A percentile compares a stretch with the other conserved stretches of the same genome.
phyloP scores from a whole-genome alignment of 1,284 basidiomycete species.

The Moesziomyces sp. region DNA sequence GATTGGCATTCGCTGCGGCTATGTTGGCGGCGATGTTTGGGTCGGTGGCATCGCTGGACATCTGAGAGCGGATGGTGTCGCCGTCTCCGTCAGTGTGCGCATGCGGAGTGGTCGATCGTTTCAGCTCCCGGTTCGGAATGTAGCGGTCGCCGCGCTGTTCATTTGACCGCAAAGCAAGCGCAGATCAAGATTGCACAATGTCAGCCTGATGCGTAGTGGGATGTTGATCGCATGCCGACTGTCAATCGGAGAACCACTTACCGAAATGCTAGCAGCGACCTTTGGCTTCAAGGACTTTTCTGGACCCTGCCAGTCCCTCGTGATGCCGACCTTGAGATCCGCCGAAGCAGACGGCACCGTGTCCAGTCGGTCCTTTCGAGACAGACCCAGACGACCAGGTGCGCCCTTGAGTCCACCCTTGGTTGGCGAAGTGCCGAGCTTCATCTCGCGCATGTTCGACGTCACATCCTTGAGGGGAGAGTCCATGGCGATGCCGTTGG shows the following conservation, averaged over 20 bases:
- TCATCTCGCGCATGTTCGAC: slow-evolving; percentile 48
- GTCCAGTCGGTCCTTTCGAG: slow-evolving; percentile 52
- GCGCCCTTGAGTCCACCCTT: slow-evolving; percentile 34
- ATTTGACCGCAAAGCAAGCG: no score
- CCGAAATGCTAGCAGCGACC: slow-evolving; percentile 41
- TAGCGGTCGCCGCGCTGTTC: slow-evolving; percentile 62
- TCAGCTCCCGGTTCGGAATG: slow-evolving; percentile 63
- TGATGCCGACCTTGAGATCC: slow-evolving; percentile 50
- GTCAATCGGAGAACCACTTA: slow-evolving; percentile 3
- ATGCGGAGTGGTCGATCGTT: slow-evolving; percentile 37
- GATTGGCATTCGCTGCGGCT: slow-evolving; percentile 50
- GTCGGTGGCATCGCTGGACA: slow-evolving; percentile 37
- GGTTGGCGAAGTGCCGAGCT: slow-evolving; percentile 39
- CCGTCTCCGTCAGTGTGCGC: slow-evolving; percentile 50
- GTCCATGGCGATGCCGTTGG: slow-evolving; percentile 23
- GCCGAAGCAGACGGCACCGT: slow-evolving; percentile 22
- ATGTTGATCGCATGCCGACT: no score
- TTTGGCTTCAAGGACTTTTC: slow-evolving; percentile 47
- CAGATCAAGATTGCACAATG: no score
- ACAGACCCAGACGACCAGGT: slow-evolving; percentile 18
- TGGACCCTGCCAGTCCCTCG: slow-evolving; percentile 59
- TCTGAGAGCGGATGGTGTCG: slow-evolving; percentile 48
- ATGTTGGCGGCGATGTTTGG: slow-evolving; percentile 52
- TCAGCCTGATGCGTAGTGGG: no score
- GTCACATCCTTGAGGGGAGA: slow-evolving; percentile 55